Conservation (phyloP, 352 stramenopile species). For the Pythium graminicola region DNA sequence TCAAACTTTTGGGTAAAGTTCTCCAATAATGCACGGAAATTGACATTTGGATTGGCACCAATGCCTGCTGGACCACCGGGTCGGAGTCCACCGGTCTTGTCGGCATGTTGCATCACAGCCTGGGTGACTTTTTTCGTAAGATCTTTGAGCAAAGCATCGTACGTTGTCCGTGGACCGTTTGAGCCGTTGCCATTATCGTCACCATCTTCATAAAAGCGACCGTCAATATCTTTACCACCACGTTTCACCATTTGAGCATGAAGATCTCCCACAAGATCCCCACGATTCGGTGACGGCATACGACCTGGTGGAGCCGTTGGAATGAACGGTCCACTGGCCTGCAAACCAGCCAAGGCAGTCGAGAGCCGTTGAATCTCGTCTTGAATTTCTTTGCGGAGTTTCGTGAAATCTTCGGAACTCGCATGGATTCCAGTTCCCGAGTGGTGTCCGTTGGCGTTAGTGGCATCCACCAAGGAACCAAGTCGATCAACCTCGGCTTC, state of each 20-base stretch:
- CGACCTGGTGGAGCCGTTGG: constrained; percentile 2
- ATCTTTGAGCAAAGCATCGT: constrained; percentile 68
- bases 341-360: constrained; percentile 22
- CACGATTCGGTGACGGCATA: background rate
- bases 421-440: background rate
- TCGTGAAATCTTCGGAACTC: constrained; percentile 32
- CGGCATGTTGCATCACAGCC: constrained; percentile 34
- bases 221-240: constrained; percentile 34
- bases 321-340: constrained; percentile 3
- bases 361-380: constrained; percentile 47
- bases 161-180: constrained; percentile 44
- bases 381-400: constrained; percentile 44
- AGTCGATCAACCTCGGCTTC: constrained; percentile 65
- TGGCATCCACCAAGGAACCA: constrained; percentile 22
- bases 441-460: background rate
- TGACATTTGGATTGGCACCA: constrained; percentile 43
- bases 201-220: constrained; percentile 35
- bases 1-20: constrained; percentile 74
- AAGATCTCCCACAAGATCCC: constrained; percentile 47
- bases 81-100: constrained; percentile 28
- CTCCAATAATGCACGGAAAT: constrained; percentile 61
- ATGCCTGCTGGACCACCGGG: constrained; percentile 24
- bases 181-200: background rate
- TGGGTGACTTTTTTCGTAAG: constrained; percentile 74
- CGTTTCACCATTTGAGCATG: constrained; percentile 50